These are phyloP conservation scores for Microdochium nivale DNA, from an alignment of 2,329 filamentous ascomycete species.

Conservation along the genomic window DNA sequence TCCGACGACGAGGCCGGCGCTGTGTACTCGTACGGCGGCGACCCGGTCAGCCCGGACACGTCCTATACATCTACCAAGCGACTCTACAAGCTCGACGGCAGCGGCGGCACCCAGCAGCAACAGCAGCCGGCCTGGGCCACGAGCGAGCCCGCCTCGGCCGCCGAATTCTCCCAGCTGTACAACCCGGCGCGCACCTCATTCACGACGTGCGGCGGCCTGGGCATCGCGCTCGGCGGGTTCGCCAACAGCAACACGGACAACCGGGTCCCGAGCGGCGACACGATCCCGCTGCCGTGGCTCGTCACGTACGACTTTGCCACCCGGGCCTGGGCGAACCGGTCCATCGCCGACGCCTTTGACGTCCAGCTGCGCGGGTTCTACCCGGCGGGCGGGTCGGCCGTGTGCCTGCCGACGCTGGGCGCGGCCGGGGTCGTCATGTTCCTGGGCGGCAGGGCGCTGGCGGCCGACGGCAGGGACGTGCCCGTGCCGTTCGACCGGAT, in stretches of 20 bases:
- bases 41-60: slow-evolving; percentile 8
- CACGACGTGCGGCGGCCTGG: slow-evolving; percentile 13
- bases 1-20: slow-evolving; percentile 15
- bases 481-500: slow-evolving; percentile 15
- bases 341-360: slow-evolving; percentile 7
- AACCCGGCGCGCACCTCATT: slow-evolving; percentile 19
- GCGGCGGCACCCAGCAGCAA: slow-evolving; percentile 14
- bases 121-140: slow-evolving; percentile 22
- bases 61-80: slow-evolving; percentile 11
- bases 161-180: slow-evolving; percentile 25
- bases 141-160: slow-evolving; percentile 14
- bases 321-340: slow-evolving; percentile 20
- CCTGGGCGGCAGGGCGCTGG: slow-evolving; percentile 19
- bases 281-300: slow-evolving; percentile 16
- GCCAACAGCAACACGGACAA: slow-evolving; percentile 14
- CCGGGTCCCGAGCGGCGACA: slow-evolving; percentile 9
- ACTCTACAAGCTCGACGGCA: slow-evolving; percentile 22
- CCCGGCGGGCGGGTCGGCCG: slow-evolving; percentile 18
- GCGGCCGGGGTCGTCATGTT: slow-evolving; percentile 22
- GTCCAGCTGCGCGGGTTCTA: slow-evolving; percentile 6
- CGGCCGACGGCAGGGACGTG: slow-evolving; percentile 10
- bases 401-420: slow-evolving; percentile 21
- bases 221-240: slow-evolving; percentile 23
- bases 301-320: slow-evolving; percentile 22
- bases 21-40: slow-evolving; percentile 26